Evolutionary conservation across 805 yeast genomes (phyloP).

Genomic region (Candida sphagnicola): DNA sequence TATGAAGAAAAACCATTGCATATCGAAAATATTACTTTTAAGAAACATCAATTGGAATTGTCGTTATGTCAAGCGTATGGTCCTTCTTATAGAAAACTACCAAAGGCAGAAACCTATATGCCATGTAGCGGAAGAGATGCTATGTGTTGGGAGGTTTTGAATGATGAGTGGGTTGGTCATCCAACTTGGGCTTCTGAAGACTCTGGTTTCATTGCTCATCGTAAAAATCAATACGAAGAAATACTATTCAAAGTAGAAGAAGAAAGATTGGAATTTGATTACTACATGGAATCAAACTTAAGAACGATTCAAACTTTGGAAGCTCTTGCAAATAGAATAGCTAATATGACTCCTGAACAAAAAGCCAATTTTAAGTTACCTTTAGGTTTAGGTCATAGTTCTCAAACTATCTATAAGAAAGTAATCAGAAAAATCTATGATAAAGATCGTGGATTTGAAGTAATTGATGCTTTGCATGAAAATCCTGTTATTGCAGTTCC

Average conservation of each 20-base stretch:
- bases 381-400: constrained; percentile 89
- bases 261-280: constrained; percentile 96
- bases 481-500: constrained; percentile 96
- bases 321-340: constrained; percentile 89
- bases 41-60: constrained; percentile 87
- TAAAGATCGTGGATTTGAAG: constrained; percentile 92
- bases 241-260: constrained; percentile 92
- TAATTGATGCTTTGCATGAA: constrained; percentile 91
- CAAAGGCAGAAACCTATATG: constrained; percentile 91
- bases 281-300: constrained; percentile 89
- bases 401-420: constrained; percentile 87
- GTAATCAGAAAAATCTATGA: constrained; percentile 91
- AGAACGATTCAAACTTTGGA: constrained; percentile 94
- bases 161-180: constrained; percentile 99
- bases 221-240: constrained; percentile 97
- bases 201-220: constrained; percentile 97
- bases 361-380: constrained; percentile 82
- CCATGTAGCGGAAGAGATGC: constrained; percentile 98
- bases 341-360: constrained; percentile 90
- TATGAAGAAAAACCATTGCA: constrained; percentile 79
- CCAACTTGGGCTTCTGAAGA: constrained; percentile 99
- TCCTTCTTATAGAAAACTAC: constrained; percentile 88
- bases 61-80: constrained; percentile 92
- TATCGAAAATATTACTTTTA: constrained; percentile 83
- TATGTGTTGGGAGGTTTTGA: constrained; percentile 97